These are phyloP conservation scores for Cucumis cinereus DNA, from an alignment of 306 rosid genomes.

Conservation along the genomic window DNA sequence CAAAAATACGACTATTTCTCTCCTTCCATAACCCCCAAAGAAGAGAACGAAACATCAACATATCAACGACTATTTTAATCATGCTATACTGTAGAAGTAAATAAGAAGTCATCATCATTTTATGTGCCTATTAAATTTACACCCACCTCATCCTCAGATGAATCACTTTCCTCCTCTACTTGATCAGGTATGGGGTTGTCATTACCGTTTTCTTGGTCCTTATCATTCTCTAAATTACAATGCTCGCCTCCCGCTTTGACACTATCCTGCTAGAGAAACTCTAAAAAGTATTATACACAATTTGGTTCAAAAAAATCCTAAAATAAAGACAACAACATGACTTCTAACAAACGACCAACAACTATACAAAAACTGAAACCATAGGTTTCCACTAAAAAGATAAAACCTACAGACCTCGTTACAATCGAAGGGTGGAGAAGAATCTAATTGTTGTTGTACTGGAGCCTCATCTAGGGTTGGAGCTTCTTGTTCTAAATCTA, in stretches of 20 bases:
- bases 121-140: not conserved
- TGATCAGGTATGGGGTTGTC: slow-evolving; percentile 32
- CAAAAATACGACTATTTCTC: no score
- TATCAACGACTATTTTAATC: no score
- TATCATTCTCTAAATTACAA: slow-evolving; percentile 6
- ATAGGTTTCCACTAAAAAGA: not conserved
- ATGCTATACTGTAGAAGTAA: not conserved
- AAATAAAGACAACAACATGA: not conserved
- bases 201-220: slow-evolving; percentile 21
- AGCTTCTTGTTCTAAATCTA: not conserved
- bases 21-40: no score
- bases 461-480: not conserved
- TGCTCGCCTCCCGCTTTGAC: not conserved
- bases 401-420: not conserved
- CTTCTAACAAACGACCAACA: not conserved
- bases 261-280: slow-evolving; percentile 32
- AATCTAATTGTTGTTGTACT: not conserved
- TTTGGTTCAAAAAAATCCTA: not conserved
- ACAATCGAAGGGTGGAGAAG: not conserved
- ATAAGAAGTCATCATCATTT: not conserved
- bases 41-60: no score
- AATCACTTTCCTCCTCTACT: slow-evolving; percentile 66
- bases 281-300: not conserved
- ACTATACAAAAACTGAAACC: not conserved
- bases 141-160: slow-evolving; percentile 91